phyloP scores from a whole-genome alignment of 2,329 filamentous ascomycete genomes.

The Anthostomella pinea region DNA sequence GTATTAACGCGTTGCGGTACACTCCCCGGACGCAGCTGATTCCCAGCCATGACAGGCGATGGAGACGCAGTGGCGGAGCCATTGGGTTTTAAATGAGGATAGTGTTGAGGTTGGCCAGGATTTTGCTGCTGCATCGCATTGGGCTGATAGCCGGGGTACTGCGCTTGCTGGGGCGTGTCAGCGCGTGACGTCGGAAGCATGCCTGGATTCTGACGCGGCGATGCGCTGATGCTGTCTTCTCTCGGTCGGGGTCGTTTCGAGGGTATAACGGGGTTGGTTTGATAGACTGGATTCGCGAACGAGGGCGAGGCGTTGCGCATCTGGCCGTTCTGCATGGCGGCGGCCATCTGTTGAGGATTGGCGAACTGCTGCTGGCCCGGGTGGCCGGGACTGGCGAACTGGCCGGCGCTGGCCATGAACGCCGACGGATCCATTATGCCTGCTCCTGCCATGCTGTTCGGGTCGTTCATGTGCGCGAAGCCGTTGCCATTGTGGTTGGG shows the following conservation, averaged over 20 bases:
- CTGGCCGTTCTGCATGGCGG: slow-evolving; percentile 73
- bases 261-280: slow-evolving; percentile 81
- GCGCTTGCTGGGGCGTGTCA: slow-evolving; percentile 82
- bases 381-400: slow-evolving; percentile 57
- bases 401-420: slow-evolving; percentile 58
- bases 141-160: slow-evolving; percentile 68
- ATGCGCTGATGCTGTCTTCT: slow-evolving; percentile 82
- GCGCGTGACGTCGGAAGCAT: slow-evolving; percentile 81
- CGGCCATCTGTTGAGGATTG: slow-evolving; percentile 54
- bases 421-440: slow-evolving; percentile 64
- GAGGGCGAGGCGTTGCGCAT: slow-evolving; percentile 80
- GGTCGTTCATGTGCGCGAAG: slow-evolving; percentile 63
- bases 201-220: slow-evolving; percentile 71
- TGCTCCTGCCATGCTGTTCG: slow-evolving; percentile 48
- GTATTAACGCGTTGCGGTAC: slow-evolving; percentile 82
- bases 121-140: slow-evolving; percentile 60
- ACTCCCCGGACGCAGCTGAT: slow-evolving; percentile 68
- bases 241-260: slow-evolving; percentile 80
- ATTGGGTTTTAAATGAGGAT: slow-evolving; percentile 79
- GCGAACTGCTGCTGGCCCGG: slow-evolving; percentile 52
- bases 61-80: slow-evolving; percentile 82
- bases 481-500: slow-evolving; percentile 69
- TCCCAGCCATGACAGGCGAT: slow-evolving; percentile 81
- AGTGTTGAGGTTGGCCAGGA: slow-evolving; percentile 64
- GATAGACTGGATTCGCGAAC: slow-evolving; percentile 75